These are phyloP conservation scores for Phytopythium litorale DNA, from an alignment of 352 stramenopile genomes.

Conservation along the genomic window DNA sequence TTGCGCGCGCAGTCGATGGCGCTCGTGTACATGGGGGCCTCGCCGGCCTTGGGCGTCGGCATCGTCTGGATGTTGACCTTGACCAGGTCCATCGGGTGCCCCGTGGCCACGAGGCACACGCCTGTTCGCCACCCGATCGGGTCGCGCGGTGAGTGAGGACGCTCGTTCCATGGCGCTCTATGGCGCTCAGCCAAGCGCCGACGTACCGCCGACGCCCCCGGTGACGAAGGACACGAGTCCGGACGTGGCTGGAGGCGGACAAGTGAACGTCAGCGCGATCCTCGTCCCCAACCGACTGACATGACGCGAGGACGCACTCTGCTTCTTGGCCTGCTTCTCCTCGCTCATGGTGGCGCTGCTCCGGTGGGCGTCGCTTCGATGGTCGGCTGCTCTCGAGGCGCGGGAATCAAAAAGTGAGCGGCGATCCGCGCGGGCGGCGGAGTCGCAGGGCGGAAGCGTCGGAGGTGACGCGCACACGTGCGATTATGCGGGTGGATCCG, in stretches of 20 bases:
- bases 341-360: slow-evolving; percentile 28
- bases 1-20: slow-evolving; percentile 90
- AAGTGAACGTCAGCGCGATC: slow-evolving; percentile 3
- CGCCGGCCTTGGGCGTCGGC: slow-evolving; percentile 54
- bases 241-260: slow-evolving; percentile 52
- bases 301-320: background rate
- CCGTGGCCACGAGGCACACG: slow-evolving; percentile 90
- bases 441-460: slow-evolving; percentile 9
- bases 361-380: background rate
- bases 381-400: slow-evolving; percentile 1
- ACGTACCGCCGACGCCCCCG: slow-evolving; percentile 89
- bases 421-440: background rate
- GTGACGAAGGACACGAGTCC: slow-evolving; percentile 93
- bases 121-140: slow-evolving; percentile 24
- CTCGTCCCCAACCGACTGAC: background rate
- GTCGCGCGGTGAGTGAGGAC: background rate
- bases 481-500: slow-evolving; percentile 16
- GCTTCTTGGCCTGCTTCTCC: slow-evolving; percentile 34
- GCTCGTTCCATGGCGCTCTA: no score
- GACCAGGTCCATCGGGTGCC: slow-evolving; percentile 94
- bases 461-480: slow-evolving; percentile 25
- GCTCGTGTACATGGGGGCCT: slow-evolving; percentile 77
- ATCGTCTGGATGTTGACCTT: slow-evolving; percentile 95
- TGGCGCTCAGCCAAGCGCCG: background rate
- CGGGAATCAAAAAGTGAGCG: slow-evolving; percentile 5